phyloP scores from a whole-genome alignment of 1,284 basidiomycete species.

The Somion occarium region DNA sequence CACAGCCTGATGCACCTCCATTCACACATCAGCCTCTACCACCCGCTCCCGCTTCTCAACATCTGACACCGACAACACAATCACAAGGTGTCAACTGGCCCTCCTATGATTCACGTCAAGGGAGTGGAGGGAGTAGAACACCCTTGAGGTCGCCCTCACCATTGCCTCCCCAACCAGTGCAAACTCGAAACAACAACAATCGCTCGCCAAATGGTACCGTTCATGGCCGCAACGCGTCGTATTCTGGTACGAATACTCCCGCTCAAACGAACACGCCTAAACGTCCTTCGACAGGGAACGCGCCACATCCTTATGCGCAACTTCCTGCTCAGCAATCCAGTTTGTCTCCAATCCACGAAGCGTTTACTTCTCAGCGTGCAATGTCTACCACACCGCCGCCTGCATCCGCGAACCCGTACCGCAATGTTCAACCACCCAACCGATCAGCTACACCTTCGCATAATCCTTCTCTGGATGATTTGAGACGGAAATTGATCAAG shows the following conservation, averaged over 20 bases:
- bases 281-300: slow-evolving; percentile 30
- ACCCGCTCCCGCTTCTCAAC: slow-evolving; percentile 40
- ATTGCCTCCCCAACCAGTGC: slow-evolving; percentile 39
- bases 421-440: slow-evolving; percentile 41
- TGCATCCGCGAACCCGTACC: slow-evolving; percentile 37
- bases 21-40: slow-evolving; percentile 53
- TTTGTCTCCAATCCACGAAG: slow-evolving; percentile 70
- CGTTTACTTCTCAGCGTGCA: slow-evolving; percentile 38
- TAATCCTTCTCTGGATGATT: slow-evolving; percentile 66
- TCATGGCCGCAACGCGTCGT: slow-evolving; percentile 48
- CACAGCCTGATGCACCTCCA: slow-evolving; percentile 41
- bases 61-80: slow-evolving; percentile 42
- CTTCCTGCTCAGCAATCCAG: slow-evolving; percentile 27
- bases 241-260: slow-evolving; percentile 21
- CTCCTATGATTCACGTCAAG: slow-evolving; percentile 55
- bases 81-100: slow-evolving; percentile 36
- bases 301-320: slow-evolving; percentile 24
- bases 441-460: slow-evolving; percentile 37
- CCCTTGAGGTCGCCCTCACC: slow-evolving; percentile 54
- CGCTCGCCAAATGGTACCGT: slow-evolving; percentile 21
- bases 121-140: slow-evolving; percentile 34
- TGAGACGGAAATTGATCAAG: slow-evolving; percentile 79
- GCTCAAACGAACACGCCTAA: slow-evolving; percentile 10
- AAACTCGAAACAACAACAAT: slow-evolving; percentile 26
- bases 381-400: slow-evolving; percentile 46